Evolutionary conservation across 2,329 filamentous ascomycete genomes (phyloP).

Genomic region (Fusarium denticulatum): DNA sequence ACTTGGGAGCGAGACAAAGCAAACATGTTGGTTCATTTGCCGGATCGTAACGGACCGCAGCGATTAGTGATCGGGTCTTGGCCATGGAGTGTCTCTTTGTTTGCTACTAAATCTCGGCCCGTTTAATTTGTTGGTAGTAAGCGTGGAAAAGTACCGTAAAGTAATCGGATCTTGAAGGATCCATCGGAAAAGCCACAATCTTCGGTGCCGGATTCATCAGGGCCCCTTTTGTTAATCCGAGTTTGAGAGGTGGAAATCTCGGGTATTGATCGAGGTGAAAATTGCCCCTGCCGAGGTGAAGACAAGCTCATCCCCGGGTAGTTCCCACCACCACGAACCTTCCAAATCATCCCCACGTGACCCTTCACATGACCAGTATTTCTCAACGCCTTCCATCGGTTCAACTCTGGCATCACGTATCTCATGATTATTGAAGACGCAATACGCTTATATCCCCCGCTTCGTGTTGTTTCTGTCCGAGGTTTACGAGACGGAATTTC

Average conservation of each 20-base stretch:
- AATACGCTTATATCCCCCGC: background rate
- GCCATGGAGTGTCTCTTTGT: constrained; percentile 9
- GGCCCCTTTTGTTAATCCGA: background rate
- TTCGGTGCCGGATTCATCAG: background rate
- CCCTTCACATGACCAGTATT: background rate
- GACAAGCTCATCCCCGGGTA: background rate
- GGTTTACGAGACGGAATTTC: constrained; percentile 24
- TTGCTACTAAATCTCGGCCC: constrained; percentile 25
- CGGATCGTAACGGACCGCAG: constrained; percentile 3
- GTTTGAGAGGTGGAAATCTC: background rate
- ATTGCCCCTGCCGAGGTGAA: background rate
- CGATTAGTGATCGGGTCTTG: background rate
- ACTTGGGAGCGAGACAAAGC: constrained; percentile 8
- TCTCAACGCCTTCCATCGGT: background rate
- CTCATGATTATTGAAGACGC: background rate
- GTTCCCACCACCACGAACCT: background rate
- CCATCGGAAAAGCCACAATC: background rate
- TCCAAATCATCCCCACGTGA: background rate
- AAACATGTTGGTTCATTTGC: constrained; percentile 9
- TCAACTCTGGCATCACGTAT: background rate
- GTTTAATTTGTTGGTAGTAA: constrained; percentile 2
- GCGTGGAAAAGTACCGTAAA: background rate
- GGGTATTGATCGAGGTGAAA: background rate
- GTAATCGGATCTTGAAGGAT: background rate
- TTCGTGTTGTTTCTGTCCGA: background rate